These are phyloP conservation scores for Sambucus nigra DNA, from an alignment of 129 eudicot species.

Conservation along the genomic window DNA sequence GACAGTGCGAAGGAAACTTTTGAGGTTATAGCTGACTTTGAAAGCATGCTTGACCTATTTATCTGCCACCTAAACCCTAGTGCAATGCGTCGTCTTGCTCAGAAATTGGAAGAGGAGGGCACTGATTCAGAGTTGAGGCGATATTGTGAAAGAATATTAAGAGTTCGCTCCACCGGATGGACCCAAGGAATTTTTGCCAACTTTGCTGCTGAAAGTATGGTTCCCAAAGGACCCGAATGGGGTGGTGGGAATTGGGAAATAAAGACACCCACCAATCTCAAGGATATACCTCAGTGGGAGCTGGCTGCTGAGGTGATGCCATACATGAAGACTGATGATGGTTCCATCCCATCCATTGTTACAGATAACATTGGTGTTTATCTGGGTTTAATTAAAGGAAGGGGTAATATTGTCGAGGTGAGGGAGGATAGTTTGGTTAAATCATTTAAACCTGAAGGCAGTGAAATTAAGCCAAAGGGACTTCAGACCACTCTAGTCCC, in stretches of 20 bases:
- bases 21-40: conserved; percentile 82
- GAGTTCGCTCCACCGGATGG: conserved; percentile 98
- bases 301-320: conserved; percentile 98
- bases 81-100: conserved; percentile 97
- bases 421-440: conserved; percentile 85
- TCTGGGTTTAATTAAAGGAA: conserved; percentile 78
- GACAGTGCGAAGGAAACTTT: conserved; percentile 99
- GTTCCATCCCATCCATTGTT: conserved; percentile 80
- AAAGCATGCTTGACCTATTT: conserved; percentile 89
- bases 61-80: conserved; percentile 99
- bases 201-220: conserved; percentile 99
- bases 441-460: conserved; percentile 48
- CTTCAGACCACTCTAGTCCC: conserved; percentile 32
- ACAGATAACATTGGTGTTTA: conserved; percentile 95
- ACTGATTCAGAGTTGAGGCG: conserved; percentile 80
- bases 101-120: conserved; percentile 83
- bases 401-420: conserved; percentile 85
- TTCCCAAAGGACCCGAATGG: conserved; percentile 99
- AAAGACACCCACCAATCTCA: conserved; percentile 71
- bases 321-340: conserved; percentile 94
- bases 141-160: conserved; percentile 77
- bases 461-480: conserved; percentile 39
- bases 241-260: conserved; percentile 99
- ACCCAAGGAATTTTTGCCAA: conserved; percentile 98
- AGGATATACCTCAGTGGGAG: conserved; percentile 92